Evolutionary conservation across 2,329 filamentous ascomycete genomes (phyloP).

Genomic region (Trichoderma breve): DNA sequence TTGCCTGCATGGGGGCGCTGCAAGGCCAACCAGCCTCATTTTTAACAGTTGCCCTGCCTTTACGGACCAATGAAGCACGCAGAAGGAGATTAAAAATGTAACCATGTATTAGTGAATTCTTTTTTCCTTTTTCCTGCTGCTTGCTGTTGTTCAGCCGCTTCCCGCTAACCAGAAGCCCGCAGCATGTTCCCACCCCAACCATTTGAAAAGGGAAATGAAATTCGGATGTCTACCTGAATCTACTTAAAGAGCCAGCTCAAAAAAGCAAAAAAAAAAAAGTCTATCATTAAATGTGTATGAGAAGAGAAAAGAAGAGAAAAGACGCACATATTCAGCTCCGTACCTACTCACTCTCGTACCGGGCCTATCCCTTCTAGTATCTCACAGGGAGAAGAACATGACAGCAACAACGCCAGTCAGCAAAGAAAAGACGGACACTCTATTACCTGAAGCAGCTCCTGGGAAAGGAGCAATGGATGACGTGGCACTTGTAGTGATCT

Average conservation of each 20-base stretch:
- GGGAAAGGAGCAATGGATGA: conserved; percentile 11
- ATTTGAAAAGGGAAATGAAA: not conserved
- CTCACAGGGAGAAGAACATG: conserved; percentile 14
- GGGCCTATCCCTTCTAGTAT: not conserved
- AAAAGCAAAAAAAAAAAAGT: conserved; percentile 10
- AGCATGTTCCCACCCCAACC: not conserved
- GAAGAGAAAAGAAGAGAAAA: not conserved
- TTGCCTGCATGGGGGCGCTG: conserved; percentile 3
- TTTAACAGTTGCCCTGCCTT: not conserved
- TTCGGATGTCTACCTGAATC: not conserved
- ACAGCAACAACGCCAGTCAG: conserved; percentile 7
- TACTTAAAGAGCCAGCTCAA: not conserved
- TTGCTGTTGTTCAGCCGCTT: conserved; percentile 3
- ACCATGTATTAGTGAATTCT: not conserved
- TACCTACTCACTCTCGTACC: not conserved
- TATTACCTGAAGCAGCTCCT: conserved; percentile 9
- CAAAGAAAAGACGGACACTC: conserved; percentile 3
- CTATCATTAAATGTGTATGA: conserved; percentile 18
- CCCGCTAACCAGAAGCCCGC: not conserved
- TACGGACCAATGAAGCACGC: not conserved
- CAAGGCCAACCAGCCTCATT: conserved; percentile 2
- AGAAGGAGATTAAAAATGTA: conserved; percentile 7
- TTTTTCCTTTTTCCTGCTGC: not conserved
- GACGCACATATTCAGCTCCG: not conserved
- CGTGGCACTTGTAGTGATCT: not conserved